Base-by-base conservation (phyloP, 768 basidiomycete species). In the Cyclocybe aegerita region DNA sequence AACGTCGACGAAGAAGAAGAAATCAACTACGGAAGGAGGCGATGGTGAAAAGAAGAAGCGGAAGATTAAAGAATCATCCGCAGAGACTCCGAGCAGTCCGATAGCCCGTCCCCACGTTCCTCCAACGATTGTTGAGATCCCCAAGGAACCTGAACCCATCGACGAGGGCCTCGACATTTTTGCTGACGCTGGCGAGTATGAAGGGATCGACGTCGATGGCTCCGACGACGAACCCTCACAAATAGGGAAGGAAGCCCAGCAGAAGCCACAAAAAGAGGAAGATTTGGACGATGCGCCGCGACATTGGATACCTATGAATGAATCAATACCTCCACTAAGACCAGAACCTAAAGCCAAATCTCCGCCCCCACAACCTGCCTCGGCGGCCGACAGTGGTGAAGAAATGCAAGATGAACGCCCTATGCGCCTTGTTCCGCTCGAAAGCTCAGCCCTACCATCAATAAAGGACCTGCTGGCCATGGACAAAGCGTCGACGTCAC, bases 101-200 rank as follows among this genome's bases (percentile, higher is more conserved):
- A 64, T 61, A 31, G 53, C 49, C 4, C 53, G 61, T 4, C 57
- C 64, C 8, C 23, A 61, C 9, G 23, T 53, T 8, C 37, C 58
- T 14, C 32, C 46, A 15, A 49, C 40, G 32, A 39, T 50, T 16
- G 30, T 32, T 7, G 15, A 41, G 3, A 17, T 37, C 12, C 49
- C 48, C 15, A 48, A 40, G 10, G 46, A 56, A 39, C 55, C 64
- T 7, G 60, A 73, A 50, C 67, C 72, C 5, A 54, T 73, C 6
- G 64, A 70, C n/a, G 83, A 82, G 14, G 83, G 91, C 46, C 79
- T 91, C 37, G 89, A 96, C 62, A 95, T 97, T 38, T 97, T 97
- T 64, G 88, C 83, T 1, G 93, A 73, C 46, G 90, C 82, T 4
- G 93, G 86, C 7, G 90, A 91, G 43, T 97, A 95, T 61, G 78